Conservation (phyloP, 306 rosid species). For the Malus domestica region DNA sequence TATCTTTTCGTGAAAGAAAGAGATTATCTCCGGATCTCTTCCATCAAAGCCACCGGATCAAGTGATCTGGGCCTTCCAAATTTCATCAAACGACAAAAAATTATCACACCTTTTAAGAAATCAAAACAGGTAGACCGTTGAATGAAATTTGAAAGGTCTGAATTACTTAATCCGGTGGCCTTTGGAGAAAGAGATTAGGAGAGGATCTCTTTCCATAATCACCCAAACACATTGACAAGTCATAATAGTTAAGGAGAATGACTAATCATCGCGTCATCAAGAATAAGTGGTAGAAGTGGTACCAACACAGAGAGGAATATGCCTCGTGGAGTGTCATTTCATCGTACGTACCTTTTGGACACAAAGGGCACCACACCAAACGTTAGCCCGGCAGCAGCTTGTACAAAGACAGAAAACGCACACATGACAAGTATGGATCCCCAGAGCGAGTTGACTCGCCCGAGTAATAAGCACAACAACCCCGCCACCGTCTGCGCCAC, state of each 20-base stretch:
- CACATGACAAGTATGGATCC: conserved; percentile 47
- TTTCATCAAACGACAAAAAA: rapidly evolving
- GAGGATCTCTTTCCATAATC: no score
- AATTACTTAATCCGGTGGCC: rapidly evolving
- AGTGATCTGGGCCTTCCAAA: rapidly evolving
- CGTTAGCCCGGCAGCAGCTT: conserved; percentile 48
- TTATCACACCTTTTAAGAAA: no score
- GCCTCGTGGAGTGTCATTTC: background rate
- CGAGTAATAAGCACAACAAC: conserved; percentile 38
- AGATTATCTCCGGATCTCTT: no score
- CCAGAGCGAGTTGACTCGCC: conserved; percentile 37
- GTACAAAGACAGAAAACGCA: conserved; percentile 37
- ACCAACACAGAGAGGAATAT: background rate
- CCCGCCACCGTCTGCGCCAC: conserved; percentile 39
- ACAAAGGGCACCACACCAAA: conserved; percentile 59
- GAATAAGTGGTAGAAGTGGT: background rate
- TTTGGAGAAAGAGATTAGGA: rapidly evolving
- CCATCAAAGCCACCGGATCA: rapidly evolving
- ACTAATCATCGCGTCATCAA: background rate
- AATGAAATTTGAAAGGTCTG: rapidly evolving
- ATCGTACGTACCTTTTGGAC: conserved; percentile 32
- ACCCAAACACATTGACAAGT: no score
- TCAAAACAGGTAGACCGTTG: rapidly evolving
- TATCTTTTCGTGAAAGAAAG: no score
- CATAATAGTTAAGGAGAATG: no score